Conservation (phyloP, 192 early-diverging fungal genomes). For the Backusella tuberculispora region DNA sequence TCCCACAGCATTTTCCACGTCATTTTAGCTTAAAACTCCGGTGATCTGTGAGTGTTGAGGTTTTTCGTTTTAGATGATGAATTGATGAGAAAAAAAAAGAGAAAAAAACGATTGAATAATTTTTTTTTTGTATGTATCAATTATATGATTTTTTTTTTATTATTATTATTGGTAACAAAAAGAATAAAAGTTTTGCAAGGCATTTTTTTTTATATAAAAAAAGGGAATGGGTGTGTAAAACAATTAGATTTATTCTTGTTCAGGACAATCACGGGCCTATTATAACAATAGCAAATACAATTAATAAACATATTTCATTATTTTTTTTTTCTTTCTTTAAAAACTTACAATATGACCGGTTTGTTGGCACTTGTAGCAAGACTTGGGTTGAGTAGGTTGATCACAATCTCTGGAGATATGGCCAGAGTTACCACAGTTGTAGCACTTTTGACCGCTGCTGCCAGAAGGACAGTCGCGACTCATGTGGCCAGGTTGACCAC, state of each 20-base stretch:
- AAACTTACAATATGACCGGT: constrained; percentile 46
- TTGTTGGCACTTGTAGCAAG: constrained; percentile 58
- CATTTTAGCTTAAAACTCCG: background rate
- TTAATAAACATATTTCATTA: background rate
- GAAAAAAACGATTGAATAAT: background rate
- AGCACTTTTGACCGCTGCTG: constrained; percentile 39
- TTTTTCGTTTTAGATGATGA: too few relatives aligned
- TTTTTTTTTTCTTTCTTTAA: too few relatives aligned
- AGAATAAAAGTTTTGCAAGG: constrained; percentile 9
- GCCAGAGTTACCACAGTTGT: constrained; percentile 45
- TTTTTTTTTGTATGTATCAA: background rate
- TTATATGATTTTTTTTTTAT: background rate
- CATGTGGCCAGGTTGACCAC: constrained; percentile 40
- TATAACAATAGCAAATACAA: too few relatives aligned
- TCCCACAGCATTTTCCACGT: background rate
- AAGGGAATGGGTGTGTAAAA: background rate
- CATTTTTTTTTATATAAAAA: constrained; percentile 13
- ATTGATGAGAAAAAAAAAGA: background rate
- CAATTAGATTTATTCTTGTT: constrained; percentile 15
- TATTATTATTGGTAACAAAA: constrained; percentile 7
- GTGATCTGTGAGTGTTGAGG: too few relatives aligned
- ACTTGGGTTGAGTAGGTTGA: constrained; percentile 40
- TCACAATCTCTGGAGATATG: constrained; percentile 42
- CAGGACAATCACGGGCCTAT: constrained; percentile 21
- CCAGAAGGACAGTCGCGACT: constrained; percentile 40